Percentiles rank a stretch among this genome's conserved stretches.
Conservation (phyloP, 75 land plant species). For the Selaginella tamariscina region DNA sequence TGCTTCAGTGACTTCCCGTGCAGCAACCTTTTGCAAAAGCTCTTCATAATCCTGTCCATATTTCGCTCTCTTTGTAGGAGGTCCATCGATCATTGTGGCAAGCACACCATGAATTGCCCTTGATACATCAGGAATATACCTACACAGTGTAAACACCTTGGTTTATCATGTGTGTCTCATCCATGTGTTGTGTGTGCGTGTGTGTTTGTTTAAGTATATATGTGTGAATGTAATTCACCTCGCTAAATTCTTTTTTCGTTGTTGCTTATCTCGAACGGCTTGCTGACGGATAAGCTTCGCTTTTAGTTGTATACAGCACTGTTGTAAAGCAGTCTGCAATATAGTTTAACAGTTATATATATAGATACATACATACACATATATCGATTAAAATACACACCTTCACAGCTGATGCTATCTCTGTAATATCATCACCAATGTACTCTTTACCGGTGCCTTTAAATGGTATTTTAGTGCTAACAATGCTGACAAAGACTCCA, state of each 20-base stretch:
- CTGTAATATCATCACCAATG: conserved; percentile 95
- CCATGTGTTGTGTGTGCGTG: no score
- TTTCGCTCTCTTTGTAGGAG: conserved; percentile 32
- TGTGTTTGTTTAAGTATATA: no score
- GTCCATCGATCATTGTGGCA: conserved; percentile 27
- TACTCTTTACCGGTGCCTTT: conserved; percentile 99
- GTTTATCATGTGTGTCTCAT: no score
- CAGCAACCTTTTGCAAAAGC: conserved; percentile 50
- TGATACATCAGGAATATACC: conserved; percentile 84
- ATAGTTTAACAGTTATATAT: no score
- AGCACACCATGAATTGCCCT: conserved; percentile 60
- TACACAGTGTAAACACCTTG: conserved; percentile 19
- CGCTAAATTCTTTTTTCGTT: conserved; percentile 65
- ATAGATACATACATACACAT: no score
- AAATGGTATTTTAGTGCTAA: conserved; percentile 97
- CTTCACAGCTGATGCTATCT: conserved; percentile 93
- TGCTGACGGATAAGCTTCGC: conserved; percentile 76
- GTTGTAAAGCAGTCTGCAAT: conserved; percentile 66
- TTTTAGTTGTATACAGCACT: conserved; percentile 84
- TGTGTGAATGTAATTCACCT: no score
- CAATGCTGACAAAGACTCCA: conserved; percentile 97
- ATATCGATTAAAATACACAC: conserved; percentile 26
- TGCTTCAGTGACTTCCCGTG: conserved; percentile 42
- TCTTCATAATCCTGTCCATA: conserved; percentile 50
- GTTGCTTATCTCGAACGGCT: conserved; percentile 82